Percentiles rank a stretch among this genome's conserved stretches.
These are phyloP conservation scores for Trichomonascus vanleenenianus DNA, from an alignment of 805 yeast species.

Conservation along the genomic window DNA sequence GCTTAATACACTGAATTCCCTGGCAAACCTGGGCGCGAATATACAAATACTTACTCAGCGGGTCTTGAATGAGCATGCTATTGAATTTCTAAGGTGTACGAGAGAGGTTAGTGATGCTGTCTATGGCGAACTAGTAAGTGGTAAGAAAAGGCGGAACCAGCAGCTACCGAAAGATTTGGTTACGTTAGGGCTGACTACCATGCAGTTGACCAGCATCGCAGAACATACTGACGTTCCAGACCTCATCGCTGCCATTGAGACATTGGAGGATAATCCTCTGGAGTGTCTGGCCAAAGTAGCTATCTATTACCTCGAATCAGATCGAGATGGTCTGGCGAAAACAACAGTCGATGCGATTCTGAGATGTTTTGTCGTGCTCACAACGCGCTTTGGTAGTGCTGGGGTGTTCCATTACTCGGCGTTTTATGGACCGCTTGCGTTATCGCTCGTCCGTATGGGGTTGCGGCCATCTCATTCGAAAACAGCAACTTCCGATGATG, in stretches of 20 bases:
- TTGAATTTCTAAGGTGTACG: no score
- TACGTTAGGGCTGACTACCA: not conserved
- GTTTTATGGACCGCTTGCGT: not conserved
- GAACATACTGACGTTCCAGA: not conserved
- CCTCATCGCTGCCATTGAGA: not conserved
- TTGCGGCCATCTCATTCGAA: no score
- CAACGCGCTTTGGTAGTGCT: not conserved
- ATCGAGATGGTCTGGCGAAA: not conserved
- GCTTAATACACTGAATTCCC: slow-evolving; percentile 5
- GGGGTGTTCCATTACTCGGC: not conserved
- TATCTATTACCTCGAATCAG: not conserved
- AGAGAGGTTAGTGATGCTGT: no score
- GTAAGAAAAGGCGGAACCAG: no score
- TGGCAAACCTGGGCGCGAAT: slow-evolving; percentile 2
- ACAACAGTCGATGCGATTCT: not conserved
- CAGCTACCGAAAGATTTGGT: not conserved
- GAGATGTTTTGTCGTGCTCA: not conserved
- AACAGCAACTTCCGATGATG: no score
- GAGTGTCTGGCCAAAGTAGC: not conserved
- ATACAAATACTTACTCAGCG: not conserved
- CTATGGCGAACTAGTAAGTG: no score
- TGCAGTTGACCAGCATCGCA: not conserved
- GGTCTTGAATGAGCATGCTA: no score
- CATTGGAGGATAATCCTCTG: not conserved
- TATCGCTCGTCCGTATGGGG: no score